These are phyloP conservation scores for Crassisporium funariophilum DNA, from an alignment of 768 basidiomycete genomes.

Conservation along the genomic window DNA sequence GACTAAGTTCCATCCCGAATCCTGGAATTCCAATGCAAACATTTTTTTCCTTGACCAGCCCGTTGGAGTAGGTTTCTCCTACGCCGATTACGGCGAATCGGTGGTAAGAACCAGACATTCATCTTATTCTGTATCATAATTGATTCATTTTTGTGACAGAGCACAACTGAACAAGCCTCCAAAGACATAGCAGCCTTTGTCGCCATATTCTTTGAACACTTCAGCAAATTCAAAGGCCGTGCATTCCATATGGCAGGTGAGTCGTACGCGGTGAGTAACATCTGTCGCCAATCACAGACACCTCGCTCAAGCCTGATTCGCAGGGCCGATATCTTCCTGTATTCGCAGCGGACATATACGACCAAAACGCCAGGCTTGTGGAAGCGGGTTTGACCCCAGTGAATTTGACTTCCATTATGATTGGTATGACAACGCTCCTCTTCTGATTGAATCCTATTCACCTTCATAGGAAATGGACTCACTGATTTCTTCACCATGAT, in stretches of 20 bases:
- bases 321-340: slow-evolving; percentile 73
- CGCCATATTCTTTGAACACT: slow-evolving; percentile 74
- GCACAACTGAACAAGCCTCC: slow-evolving; percentile 68
- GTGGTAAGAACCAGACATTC: slow-evolving; percentile 40
- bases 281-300: neutral
- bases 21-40: slow-evolving; percentile 72
- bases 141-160: slow-evolving; percentile 30
- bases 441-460: neutral
- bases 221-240: slow-evolving; percentile 69
- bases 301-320: neutral
- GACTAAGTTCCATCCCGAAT: slow-evolving; percentile 55
- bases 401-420: slow-evolving; percentile 72
- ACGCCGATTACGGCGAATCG: slow-evolving; percentile 63
- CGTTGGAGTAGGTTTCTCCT: slow-evolving; percentile 62
- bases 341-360: slow-evolving; percentile 77
- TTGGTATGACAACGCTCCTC: slow-evolving; percentile 44
- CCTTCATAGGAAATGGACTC: slow-evolving; percentile 58
- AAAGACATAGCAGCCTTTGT: slow-evolving; percentile 73
- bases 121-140: neutral
- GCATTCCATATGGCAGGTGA: slow-evolving; percentile 71
- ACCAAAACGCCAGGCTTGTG: slow-evolving; percentile 61
- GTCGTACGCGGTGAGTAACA: slow-evolving; percentile 74
- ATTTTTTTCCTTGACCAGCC: slow-evolving; percentile 70
- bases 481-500: slow-evolving; percentile 55
- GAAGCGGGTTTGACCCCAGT: slow-evolving; percentile 55